Evolutionary conservation across 1,284 basidiomycete genomes (phyloP).

Genomic region (Puccinia triticina): DNA sequence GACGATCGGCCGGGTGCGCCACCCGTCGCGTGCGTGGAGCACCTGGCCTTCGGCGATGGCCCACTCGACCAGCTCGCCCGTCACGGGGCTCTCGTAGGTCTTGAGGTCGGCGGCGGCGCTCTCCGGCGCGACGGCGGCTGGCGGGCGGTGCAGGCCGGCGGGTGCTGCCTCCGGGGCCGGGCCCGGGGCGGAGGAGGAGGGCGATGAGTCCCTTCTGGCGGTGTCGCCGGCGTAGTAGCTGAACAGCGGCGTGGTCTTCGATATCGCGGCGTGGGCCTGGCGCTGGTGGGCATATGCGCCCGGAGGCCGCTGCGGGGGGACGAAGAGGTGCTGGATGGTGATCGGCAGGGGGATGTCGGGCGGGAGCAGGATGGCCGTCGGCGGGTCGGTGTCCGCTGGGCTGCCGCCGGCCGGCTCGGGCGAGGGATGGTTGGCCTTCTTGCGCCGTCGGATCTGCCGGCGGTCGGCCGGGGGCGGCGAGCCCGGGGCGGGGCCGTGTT

Average conservation of each 20-base stretch:
- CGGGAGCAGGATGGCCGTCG: slow-evolving; percentile 53
- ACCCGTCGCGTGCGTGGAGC: slow-evolving; percentile 53
- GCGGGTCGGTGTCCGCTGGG: slow-evolving; percentile 19
- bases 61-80: slow-evolving; percentile 73
- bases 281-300: not conserved
- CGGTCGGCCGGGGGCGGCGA: not conserved
- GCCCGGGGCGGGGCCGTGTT: no score
- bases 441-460: not conserved
- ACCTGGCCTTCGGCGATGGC: slow-evolving; percentile 61
- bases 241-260: slow-evolving; percentile 53
- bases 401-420: no score
- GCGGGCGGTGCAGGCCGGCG: no score
- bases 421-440: not conserved
- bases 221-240: slow-evolving; percentile 53
- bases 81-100: slow-evolving; percentile 81
- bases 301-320: not conserved
- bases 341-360: slow-evolving; percentile 53
- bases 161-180: slow-evolving; percentile 38
- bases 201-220: slow-evolving; percentile 15
- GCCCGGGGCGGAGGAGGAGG: slow-evolving; percentile 14
- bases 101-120: slow-evolving; percentile 65
- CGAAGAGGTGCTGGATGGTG: slow-evolving; percentile 54
- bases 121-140: no score
- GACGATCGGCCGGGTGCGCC: slow-evolving; percentile 65
- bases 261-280: slow-evolving; percentile 31